These are phyloP conservation scores for Macrocybe gigantea DNA, from an alignment of 768 basidiomycete genomes.

Conservation along the genomic window DNA sequence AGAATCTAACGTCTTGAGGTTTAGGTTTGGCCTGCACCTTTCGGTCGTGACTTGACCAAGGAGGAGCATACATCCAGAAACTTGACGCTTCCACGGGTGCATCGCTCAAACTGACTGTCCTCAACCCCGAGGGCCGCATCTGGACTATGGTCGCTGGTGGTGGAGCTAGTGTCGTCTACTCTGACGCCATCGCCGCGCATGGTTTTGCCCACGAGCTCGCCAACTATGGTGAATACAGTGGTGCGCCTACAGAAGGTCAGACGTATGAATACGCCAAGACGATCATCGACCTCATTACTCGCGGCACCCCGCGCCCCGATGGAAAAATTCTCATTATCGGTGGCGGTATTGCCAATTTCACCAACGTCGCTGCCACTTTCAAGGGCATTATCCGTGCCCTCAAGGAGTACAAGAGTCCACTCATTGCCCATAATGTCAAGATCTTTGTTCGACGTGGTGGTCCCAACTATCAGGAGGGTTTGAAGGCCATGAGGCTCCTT, in stretches of 20 bases:
- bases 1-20: neutral
- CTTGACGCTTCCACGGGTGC: conserved; percentile 96
- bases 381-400: conserved; percentile 99
- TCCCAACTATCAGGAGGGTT: conserved; percentile 96
- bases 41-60: conserved; percentile 96
- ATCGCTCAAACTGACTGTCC: conserved; percentile 94
- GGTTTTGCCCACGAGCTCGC: conserved; percentile 97
- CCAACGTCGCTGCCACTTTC: conserved; percentile 98
- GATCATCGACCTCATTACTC: conserved; percentile 93
- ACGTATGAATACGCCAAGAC: conserved; percentile 99
- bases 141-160: conserved; percentile 99
- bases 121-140: conserved; percentile 91
- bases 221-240: conserved; percentile 99
- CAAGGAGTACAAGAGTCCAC: conserved; percentile 83
- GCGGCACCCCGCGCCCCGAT: conserved; percentile 72
- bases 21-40: conserved; percentile 84
- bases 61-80: conserved; percentile 99
- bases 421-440: conserved; percentile 80
- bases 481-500: conserved; percentile 97
- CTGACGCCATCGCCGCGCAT: conserved; percentile 82
- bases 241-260: conserved; percentile 96
- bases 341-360: conserved; percentile 99
- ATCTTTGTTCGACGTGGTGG: conserved; percentile 98
- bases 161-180: conserved; percentile 66
- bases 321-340: conserved; percentile 99